phyloP scores from a whole-genome alignment of 2,329 filamentous ascomycete species.

The Aspergillus oerlinghausenensis region DNA sequence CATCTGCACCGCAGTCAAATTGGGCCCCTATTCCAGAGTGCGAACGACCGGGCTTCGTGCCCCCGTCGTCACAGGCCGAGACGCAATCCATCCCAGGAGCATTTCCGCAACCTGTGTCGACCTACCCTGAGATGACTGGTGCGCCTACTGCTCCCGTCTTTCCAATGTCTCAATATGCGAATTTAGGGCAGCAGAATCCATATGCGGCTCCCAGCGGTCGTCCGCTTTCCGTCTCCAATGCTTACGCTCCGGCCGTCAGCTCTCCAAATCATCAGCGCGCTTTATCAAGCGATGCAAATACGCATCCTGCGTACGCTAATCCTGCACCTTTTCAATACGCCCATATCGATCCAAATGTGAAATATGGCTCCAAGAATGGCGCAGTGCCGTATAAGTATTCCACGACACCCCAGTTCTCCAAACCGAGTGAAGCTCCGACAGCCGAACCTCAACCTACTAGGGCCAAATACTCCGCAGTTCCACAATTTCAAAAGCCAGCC shows the following conservation, averaged over 20 bases:
- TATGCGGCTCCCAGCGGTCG: constrained; percentile 17
- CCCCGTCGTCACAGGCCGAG: constrained; percentile 29
- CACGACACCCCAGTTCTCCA: constrained; percentile 23
- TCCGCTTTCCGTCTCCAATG: constrained; percentile 9
- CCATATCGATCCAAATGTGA: constrained; percentile 36
- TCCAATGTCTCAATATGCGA: constrained; percentile 31
- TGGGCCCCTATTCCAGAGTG: constrained; percentile 39
- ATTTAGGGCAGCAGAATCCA: constrained; percentile 16
- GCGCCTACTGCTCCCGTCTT: constrained; percentile 17
- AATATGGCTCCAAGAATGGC: constrained; percentile 31
- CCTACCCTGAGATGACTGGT: constrained; percentile 16
- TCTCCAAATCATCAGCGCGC: constrained; percentile 28
- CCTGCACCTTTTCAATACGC: constrained; percentile 36
- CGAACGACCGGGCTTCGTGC: constrained; percentile 40
- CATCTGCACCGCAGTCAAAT: constrained; percentile 19
- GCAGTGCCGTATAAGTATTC: constrained; percentile 22
- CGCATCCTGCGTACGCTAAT: constrained; percentile 26
- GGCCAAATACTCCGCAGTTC: constrained; percentile 12
- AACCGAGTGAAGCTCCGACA: constrained; percentile 5
- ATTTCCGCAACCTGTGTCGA: constrained; percentile 23
- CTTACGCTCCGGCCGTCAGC: constrained; percentile 9
- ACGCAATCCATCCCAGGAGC: constrained; percentile 26
- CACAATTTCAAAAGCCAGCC: constrained; percentile 17
- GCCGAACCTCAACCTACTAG: constrained; percentile 7
- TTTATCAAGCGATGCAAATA: constrained; percentile 22